phyloP scores from a whole-genome alignment of 495 filamentous ascomycete genomes.

The Podospora appendiculata region DNA sequence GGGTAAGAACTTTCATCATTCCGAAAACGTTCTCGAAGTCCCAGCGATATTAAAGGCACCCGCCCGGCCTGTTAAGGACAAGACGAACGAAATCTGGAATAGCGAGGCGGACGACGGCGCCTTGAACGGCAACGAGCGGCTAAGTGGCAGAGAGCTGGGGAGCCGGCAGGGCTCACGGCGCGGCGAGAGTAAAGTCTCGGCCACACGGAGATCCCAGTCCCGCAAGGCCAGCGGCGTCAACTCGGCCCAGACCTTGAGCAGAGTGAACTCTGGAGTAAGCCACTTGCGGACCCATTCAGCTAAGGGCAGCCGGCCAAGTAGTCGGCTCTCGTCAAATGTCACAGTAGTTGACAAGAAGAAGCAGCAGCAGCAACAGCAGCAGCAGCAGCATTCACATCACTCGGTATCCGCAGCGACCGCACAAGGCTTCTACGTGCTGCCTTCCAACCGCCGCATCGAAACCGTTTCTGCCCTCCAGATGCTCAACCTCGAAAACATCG shows the following conservation, averaged over 20 bases:
- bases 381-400: constrained; percentile 15
- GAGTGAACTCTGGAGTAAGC: constrained; percentile 41
- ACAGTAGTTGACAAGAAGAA: constrained; percentile 23
- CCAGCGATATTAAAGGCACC: constrained; percentile 26
- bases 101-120: constrained; percentile 61
- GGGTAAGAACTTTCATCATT: constrained; percentile 85
- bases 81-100: constrained; percentile 48
- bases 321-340: constrained; percentile 20
- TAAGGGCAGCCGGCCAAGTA: constrained; percentile 26
- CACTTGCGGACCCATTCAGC: constrained; percentile 17
- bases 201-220: constrained; percentile 42
- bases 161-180: constrained; percentile 40
- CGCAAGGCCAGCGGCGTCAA: constrained; percentile 53
- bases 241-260: constrained; percentile 24
- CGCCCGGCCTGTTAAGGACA: constrained; percentile 32
- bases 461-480: constrained; percentile 78
- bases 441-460: constrained; percentile 66
- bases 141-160: constrained; percentile 35
- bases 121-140: constrained; percentile 35
- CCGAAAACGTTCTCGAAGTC: constrained; percentile 80
- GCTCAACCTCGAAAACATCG: constrained; percentile 83
- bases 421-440: constrained; percentile 41
- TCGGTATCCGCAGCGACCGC: constrained; percentile 1
- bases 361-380: constrained; percentile 21
- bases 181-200: constrained; percentile 39